Evolutionary conservation across 1,284 basidiomycete genomes (phyloP).

Genomic region (Ganoderma sp.): DNA sequence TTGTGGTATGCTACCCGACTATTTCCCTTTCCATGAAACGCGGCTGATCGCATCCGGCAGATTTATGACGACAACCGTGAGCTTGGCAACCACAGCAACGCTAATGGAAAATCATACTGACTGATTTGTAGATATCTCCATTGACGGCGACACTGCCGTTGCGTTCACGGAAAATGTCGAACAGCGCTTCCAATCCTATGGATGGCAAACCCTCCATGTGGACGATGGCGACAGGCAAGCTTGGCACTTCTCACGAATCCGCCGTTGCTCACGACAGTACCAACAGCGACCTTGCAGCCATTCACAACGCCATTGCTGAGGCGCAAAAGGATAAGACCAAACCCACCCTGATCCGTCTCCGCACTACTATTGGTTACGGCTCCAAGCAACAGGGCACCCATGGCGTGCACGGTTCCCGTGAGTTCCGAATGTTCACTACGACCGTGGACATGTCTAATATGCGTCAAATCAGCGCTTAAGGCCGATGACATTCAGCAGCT

Average conservation of each 20-base stretch:
- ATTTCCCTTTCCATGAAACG: not conserved
- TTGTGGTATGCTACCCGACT: conserved; percentile 60
- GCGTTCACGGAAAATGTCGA: conserved; percentile 96
- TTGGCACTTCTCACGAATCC: conserved; percentile 2
- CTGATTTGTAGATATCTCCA: conserved; percentile 80
- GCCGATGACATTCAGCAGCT: conserved; percentile 87
- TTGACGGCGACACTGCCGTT: conserved; percentile 91
- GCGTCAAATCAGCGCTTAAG: conserved; percentile 72
- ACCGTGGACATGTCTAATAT: not conserved
- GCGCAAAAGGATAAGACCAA: conserved; percentile 80
- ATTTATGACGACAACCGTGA: conserved; percentile 91
- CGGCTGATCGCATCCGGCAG: conserved; percentile 43
- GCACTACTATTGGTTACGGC: conserved; percentile 93
- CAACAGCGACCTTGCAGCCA: conserved; percentile 75
- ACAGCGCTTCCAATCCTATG: conserved; percentile 88
- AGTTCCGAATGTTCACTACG: conserved; percentile 39
- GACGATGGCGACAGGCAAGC: conserved; percentile 80
- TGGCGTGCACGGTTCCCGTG: conserved; percentile 90
- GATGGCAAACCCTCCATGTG: conserved; percentile 92
- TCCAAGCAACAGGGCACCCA: conserved; percentile 93
- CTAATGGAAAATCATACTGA: conserved; percentile 19
- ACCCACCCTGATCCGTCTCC: conserved; percentile 86
- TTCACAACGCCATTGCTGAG: conserved; percentile 81
- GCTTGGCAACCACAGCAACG: conserved; percentile 34
- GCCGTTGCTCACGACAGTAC: conserved; percentile 7